Evolutionary conservation across 148 eudicot genomes (phyloP), one percentile per base, ranked within the genome.

Genomic region (Rhododendron griersonianum): DNA sequence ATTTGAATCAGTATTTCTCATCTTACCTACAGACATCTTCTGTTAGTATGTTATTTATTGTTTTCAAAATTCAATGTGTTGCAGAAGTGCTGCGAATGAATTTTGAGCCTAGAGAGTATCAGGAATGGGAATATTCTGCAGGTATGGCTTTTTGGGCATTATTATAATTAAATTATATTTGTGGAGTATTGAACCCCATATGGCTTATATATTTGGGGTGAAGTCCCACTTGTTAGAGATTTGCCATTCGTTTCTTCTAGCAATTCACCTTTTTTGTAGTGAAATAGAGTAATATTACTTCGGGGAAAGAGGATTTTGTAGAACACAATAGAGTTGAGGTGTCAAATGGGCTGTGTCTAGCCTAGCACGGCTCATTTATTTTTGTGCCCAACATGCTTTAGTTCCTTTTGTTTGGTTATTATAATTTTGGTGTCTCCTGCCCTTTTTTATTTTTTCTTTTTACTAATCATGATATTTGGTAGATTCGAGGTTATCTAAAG

Each of bases 1-100:
- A 81, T n/a, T 15, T 57, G 35, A 16, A 53, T 57, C 73, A 13
- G 23, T 78, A 21, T 23, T 78, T 18, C 18, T 4, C 7, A 30
- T 16, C 23, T 83, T 79, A 14, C 81, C 37, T 44, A 14, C 25
- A 9, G 53, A 21, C 45, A n/a, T 65, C 47, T 76, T 45, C 44
- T 63, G 35, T 18, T 11, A 19, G 57, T 67, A 10, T 84, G 21
- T 48, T 74, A 73, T 73, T 75, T 13, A 47, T 55, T 71, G 74
- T 25, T 83, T 84, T 11, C 73, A 37, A 79, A 51, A 77, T 79
- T 88, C 18, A 82, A 44, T 39, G 80, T 18, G 30, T 28, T 87
- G 90, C 94, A 96, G 99, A 95, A 90, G 92, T 88, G 23, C 90
- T 96, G 89, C 93, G 86, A 51, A 89, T 90, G 88, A 89, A 89